Evolutionary conservation across 2,329 filamentous ascomycete genomes (phyloP), one percentile per base, ranked within the genome.

Genomic region (Fusarium marasasianum): DNA sequence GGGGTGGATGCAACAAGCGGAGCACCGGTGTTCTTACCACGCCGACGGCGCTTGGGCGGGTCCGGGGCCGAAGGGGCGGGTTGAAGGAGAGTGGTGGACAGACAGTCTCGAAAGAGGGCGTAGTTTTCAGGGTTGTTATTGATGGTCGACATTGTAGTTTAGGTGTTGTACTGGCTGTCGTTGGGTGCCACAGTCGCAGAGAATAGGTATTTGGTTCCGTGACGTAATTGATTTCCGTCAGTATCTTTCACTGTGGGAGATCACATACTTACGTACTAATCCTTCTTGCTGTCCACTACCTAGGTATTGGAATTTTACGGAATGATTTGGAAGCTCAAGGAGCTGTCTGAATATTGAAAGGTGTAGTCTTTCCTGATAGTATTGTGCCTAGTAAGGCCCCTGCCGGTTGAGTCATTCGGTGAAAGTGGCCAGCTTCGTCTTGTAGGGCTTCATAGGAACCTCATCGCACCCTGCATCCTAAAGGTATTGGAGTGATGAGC

Each of bases 91-190:
- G 90, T 87, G 22, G 89, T 89, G 14, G 93, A 93, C 69, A 96
- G 84, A 78, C 90, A 93, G 77, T 96, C 94, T 61, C 92, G 87
- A 81, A 96, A 95, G 53, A 90, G 84, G 59, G 91, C 88, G 80
- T 82, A 82, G 63, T 82, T 83, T 48, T 78, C 74, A n/a, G 77
- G 61, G 62, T 75, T 76, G 22, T 76, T 72, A 11, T 76, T 71
- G 14, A 57, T 67, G 40, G 55, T 33, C 26, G 77, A 54, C 76
- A 78, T 78, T 63, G 47, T n/a, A 59, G 41, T 15, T 53, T 37
- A 45, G 41, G 38, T 26, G 47, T 48, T 53, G 61, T 33, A 26
- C 37, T 48, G 15, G 11, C 24, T 56, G 53, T 47, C 43, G 63
- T 51, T 38, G 12, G 35, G 35, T 58, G 60, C 48, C 62, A 63